These are phyloP conservation scores for Xylaria sp. DNA, from an alignment of 2,329 filamentous ascomycete species.

Conservation along the genomic window DNA sequence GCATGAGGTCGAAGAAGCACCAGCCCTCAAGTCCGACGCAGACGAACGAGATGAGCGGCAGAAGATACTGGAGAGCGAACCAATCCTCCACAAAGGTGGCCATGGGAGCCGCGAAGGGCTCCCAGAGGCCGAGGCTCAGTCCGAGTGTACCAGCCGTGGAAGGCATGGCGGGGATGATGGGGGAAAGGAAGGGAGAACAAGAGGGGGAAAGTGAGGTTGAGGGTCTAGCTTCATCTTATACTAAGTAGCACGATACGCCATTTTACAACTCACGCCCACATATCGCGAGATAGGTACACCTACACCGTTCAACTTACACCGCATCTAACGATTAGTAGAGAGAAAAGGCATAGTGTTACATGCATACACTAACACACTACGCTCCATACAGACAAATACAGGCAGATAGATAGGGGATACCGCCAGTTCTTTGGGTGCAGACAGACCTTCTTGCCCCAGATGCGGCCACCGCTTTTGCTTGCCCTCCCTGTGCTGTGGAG, in stretches of 20 bases:
- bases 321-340: background rate
- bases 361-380: background rate
- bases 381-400: background rate
- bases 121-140: slow-evolving; percentile 18
- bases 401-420: background rate
- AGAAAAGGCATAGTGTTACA: background rate
- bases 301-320: background rate
- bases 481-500: slow-evolving; percentile 25
- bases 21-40: slow-evolving; percentile 31
- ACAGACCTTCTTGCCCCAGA: too few relatives aligned
- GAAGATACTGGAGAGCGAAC: slow-evolving; percentile 28
- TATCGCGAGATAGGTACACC: background rate
- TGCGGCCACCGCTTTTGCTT: slow-evolving; percentile 13
- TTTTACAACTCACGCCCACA: too few relatives aligned
- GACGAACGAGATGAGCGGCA: slow-evolving; percentile 33
- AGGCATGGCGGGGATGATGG: slow-evolving; percentile 27
- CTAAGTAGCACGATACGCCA: too few relatives aligned
- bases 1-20: slow-evolving; percentile 33
- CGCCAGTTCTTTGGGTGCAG: background rate
- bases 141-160: slow-evolving; percentile 29
- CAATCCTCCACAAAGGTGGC: slow-evolving; percentile 22
- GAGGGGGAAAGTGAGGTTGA: background rate
- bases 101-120: slow-evolving; percentile 23
- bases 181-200: background rate
- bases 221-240: slow-evolving; percentile 12